Evolutionary conservation across 805 yeast species (phyloP).

Genomic region (Saccharomycopsis guyanensis): DNA sequence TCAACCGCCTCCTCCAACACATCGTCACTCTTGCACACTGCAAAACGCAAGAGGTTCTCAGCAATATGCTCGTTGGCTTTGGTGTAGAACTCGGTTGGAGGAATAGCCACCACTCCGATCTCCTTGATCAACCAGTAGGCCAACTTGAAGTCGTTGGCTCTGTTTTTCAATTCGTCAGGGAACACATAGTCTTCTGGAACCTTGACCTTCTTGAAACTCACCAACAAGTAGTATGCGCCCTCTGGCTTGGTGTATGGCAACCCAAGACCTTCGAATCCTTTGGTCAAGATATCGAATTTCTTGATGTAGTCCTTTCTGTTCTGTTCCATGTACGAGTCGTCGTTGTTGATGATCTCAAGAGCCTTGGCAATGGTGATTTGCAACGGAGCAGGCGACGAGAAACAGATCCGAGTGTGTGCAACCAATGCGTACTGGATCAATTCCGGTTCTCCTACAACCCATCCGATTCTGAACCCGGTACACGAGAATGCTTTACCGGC

Average conservation of each 20-base stretch:
- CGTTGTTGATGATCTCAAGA: slow-evolving; percentile 30
- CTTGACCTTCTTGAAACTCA: slow-evolving; percentile 74
- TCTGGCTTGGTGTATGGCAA: slow-evolving; percentile 87
- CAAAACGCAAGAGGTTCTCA: slow-evolving; percentile 83
- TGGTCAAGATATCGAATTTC: slow-evolving; percentile 67
- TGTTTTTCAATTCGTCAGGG: slow-evolving; percentile 59
- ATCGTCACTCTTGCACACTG: slow-evolving; percentile 89
- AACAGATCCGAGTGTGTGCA: slow-evolving; percentile 93
- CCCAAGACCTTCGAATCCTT: slow-evolving; percentile 77
- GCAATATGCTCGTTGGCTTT: slow-evolving; percentile 65
- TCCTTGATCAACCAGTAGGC: slow-evolving; percentile 93
- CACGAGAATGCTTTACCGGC: slow-evolving; percentile 99
- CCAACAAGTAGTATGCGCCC: slow-evolving; percentile 90
- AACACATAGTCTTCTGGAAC: slow-evolving; percentile 65
- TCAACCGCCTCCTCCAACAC: slow-evolving; percentile 75
- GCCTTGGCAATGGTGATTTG: slow-evolving; percentile 90
- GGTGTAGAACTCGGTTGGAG: slow-evolving; percentile 91
- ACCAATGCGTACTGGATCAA: slow-evolving; percentile 72
- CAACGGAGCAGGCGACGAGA: slow-evolving; percentile 81
- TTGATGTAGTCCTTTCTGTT: slow-evolving; percentile 61
- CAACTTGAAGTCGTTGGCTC: slow-evolving; percentile 79
- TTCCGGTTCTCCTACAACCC: slow-evolving; percentile 85
- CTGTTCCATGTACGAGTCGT: slow-evolving; percentile 63
- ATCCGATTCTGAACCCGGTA: slow-evolving; percentile 98
- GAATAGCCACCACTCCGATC: slow-evolving; percentile 91